phyloP scores from a whole-genome alignment of 1,139 yeast species.

The Pichia sp. region DNA sequence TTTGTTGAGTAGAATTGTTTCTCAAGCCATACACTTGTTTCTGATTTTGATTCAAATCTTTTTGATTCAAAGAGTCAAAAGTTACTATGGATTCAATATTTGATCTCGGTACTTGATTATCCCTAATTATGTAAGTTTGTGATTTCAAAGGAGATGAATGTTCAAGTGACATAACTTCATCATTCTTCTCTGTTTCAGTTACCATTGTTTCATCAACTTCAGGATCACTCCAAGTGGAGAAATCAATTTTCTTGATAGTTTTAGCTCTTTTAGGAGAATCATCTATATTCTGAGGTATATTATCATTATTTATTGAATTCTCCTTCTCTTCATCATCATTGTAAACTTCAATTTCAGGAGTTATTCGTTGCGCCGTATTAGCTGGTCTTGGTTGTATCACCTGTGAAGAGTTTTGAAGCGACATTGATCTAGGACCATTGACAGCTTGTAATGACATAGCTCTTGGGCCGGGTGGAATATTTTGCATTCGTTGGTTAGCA shows the following conservation, averaged over 20 bases:
- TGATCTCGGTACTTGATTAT: conserved; percentile 1
- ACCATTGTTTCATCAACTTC: conserved; percentile 1
- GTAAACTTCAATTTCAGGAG: too few relatives aligned
- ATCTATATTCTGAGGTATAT: background rate
- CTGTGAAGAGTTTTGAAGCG: too few relatives aligned
- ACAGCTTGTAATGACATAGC: conserved; percentile 27
- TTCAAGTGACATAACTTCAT: background rate
- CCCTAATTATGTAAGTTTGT: background rate
- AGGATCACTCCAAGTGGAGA: conserved; percentile 4
- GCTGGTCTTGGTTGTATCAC: too few relatives aligned
- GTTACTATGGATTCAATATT: conserved; percentile 11
- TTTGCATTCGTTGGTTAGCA: background rate
- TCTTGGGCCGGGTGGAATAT: conserved; percentile 9
- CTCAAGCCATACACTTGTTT: conserved; percentile 10
- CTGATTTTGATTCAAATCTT: conserved; percentile 5
- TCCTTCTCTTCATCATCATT: too few relatives aligned
- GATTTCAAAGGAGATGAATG: background rate
- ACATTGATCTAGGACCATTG: background rate
- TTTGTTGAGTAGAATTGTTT: conserved; percentile 14
- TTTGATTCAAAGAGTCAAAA: conserved; percentile 7
- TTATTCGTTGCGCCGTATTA: too few relatives aligned
- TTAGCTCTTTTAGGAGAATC: background rate
- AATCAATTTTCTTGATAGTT: conserved; percentile 7
- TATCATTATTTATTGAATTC: background rate
- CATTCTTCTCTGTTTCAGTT: background rate